Evolutionary conservation across 768 basidiomycete genomes (phyloP).

Genomic region (Coprinopsis strossmayeri): DNA sequence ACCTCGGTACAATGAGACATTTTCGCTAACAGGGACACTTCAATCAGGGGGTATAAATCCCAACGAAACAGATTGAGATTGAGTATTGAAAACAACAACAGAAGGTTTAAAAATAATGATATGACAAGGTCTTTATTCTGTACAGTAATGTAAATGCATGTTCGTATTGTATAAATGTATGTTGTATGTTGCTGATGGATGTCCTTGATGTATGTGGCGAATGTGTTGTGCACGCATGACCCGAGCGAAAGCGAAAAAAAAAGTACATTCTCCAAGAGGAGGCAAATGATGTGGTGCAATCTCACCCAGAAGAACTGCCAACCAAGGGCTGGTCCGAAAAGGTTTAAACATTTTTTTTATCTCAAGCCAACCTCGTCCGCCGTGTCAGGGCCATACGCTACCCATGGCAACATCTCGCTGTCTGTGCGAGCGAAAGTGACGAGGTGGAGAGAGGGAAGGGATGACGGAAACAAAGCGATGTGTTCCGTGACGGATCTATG

Average conservation of each 20-base stretch:
- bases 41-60: too few relatives aligned
- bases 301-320: neutral
- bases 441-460: slow-evolving; percentile 12
- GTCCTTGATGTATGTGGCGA: slow-evolving; percentile 19
- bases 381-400: too few relatives aligned
- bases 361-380: neutral
- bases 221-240: slow-evolving; percentile 29
- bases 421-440: neutral
- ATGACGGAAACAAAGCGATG: slow-evolving; percentile 13
- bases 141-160: slow-evolving; percentile 22
- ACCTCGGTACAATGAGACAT: too few relatives aligned
- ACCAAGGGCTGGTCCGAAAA: neutral
- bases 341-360: neutral
- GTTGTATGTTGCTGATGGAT: slow-evolving; percentile 5
- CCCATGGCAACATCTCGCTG: neutral
- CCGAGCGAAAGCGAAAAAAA: slow-evolving; percentile 16
- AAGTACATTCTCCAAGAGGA: slow-evolving; percentile 13
- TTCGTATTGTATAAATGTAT: slow-evolving; percentile 19
- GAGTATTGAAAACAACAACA: neutral
- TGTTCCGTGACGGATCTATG: slow-evolving; percentile 30
- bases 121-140: slow-evolving; percentile 5
- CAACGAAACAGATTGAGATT: neutral
- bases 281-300: neutral
- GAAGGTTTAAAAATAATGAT: slow-evolving; percentile 2
- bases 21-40: too few relatives aligned